Evolutionary conservation across 163 green algal species (phyloP).

Genomic region (Scenedesmus sp.): DNA sequence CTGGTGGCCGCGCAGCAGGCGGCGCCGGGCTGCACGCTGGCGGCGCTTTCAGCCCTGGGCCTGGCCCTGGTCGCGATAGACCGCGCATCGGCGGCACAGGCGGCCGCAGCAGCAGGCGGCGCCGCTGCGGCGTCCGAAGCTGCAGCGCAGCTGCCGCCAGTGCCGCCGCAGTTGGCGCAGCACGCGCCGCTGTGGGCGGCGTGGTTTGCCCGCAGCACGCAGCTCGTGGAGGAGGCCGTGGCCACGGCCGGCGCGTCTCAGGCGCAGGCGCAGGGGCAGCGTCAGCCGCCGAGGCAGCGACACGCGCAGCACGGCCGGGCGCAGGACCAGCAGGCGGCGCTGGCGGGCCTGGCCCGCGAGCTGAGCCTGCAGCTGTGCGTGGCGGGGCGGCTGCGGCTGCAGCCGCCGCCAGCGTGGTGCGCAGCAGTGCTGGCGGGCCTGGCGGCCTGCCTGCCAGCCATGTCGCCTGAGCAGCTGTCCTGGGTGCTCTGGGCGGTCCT

Average conservation of each 20-base stretch:
- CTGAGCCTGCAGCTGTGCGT: background rate
- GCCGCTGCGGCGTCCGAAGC: background rate
- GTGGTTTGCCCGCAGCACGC: constrained; percentile 19
- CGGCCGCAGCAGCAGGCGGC: constrained; percentile 1
- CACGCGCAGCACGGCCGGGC: background rate
- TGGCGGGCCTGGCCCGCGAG: background rate
- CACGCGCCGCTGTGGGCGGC: constrained; percentile 2
- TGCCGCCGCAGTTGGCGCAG: constrained; percentile 19
- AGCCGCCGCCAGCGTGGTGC: background rate
- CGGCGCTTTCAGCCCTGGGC: background rate
- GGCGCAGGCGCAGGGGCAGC: constrained; percentile 19
- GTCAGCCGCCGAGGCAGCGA: background rate
- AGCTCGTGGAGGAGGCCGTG: constrained; percentile 21
- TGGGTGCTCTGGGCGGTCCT: background rate
- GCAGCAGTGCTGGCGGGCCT: background rate
- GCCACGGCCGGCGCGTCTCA: no score
- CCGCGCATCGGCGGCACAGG: background rate
- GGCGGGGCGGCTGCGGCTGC: background rate
- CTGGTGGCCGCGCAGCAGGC: background rate
- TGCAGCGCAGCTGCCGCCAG: background rate
- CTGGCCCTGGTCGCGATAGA: background rate
- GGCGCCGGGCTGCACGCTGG: background rate
- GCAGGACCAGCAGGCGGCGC: background rate
- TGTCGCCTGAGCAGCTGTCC: background rate
- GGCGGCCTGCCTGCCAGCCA: background rate